Conservation (phyloP, 2,329 filamentous ascomycete species). For the Botryotinia convoluta region DNA sequence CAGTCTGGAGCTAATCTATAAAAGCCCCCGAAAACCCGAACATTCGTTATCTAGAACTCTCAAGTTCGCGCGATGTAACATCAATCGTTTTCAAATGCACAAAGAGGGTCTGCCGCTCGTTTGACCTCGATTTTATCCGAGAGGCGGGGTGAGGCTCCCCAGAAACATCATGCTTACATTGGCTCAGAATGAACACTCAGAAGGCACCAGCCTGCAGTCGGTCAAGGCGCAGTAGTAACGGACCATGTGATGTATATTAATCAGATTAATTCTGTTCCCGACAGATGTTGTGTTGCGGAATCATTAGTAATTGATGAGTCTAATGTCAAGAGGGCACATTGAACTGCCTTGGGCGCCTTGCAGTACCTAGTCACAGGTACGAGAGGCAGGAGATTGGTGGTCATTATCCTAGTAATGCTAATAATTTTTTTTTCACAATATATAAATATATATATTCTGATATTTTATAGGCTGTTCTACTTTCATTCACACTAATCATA, state of each 20-base stretch:
- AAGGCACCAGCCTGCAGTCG: neutral
- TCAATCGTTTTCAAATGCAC: neutral
- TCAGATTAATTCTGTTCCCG: neutral
- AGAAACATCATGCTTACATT: neutral
- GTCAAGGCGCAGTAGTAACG: neutral
- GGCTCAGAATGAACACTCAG: neutral
- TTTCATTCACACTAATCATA: no score
- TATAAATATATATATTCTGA: no score
- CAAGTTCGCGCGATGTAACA: neutral
- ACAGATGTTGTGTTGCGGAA: neutral
- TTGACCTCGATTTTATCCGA: neutral
- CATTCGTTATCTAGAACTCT: neutral
- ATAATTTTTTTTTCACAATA: no score
- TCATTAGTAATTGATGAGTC: neutral
- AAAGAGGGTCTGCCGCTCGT: neutral
- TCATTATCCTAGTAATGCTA: no score
- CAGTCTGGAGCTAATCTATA: neutral
- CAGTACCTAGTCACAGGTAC: neutral
- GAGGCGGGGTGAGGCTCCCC: neutral
- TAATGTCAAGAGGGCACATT: neutral
- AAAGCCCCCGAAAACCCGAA: no score
- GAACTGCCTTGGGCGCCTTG: neutral
- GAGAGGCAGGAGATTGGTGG: neutral
- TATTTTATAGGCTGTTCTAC: no score
- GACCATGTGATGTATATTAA: neutral